phyloP scores from a whole-genome alignment of 2,329 filamentous ascomycete genomes.

The Trichoderma aggressivum region DNA sequence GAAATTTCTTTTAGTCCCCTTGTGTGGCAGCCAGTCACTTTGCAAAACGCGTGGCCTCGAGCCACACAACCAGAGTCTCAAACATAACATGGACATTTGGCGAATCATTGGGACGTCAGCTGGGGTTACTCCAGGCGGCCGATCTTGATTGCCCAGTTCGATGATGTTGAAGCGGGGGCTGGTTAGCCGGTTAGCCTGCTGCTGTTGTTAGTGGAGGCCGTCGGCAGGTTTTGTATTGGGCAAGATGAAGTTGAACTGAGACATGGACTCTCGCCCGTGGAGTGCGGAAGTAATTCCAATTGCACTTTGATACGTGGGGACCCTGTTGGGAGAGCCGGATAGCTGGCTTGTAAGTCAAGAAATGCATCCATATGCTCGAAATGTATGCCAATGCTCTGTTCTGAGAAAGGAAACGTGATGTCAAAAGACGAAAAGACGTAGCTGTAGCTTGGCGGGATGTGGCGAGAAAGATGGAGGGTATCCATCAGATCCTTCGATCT shows the following conservation, averaged over 20 bases:
- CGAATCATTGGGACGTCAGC: slow-evolving; percentile 6
- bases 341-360: neutral
- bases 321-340: neutral
- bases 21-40: neutral
- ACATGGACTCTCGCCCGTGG: neutral
- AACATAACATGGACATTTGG: neutral
- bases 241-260: neutral
- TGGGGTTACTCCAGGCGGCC: neutral
- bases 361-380: neutral
- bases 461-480: neutral
- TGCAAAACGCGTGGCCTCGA: neutral
- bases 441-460: neutral
- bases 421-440: neutral
- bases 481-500: neutral
- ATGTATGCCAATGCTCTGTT: neutral
- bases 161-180: slow-evolving; percentile 1
- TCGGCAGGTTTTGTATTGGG: neutral
- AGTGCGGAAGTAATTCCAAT: neutral
- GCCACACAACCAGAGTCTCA: slow-evolving; percentile 4
- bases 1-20: neutral
- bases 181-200: neutral
- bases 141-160: slow-evolving; percentile 14
- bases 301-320: neutral
- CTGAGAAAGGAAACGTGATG: neutral
- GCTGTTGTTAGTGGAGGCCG: neutral